phyloP scores from a whole-genome alignment of 441 rosid genomes.

The Metrosideros polymorpha region DNA sequence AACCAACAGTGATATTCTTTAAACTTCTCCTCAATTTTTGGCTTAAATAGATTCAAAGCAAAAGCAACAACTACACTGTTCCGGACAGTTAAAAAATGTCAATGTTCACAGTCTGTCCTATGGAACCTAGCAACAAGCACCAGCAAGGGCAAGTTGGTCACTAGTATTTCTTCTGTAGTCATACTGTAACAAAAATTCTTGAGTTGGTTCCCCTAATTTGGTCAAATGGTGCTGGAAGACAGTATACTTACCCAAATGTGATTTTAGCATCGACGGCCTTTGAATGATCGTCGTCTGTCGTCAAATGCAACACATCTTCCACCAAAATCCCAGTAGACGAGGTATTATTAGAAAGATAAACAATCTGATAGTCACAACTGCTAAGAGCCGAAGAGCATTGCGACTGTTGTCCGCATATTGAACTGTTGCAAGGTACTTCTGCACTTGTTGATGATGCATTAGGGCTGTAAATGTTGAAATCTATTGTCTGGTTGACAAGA shows the following conservation, averaged over 20 bases:
- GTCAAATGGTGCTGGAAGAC: background rate
- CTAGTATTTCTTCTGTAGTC: background rate
- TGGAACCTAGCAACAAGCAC: background rate
- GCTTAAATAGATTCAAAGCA: background rate
- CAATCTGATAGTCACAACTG: conserved; percentile 58
- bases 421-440: conserved; percentile 54
- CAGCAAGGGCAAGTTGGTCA: background rate
- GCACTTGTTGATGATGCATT: conserved; percentile 62
- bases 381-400: conserved; percentile 45
- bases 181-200: background rate
- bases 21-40: background rate
- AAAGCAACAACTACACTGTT: background rate
- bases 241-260: conserved; percentile 54
- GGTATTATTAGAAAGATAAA: conserved; percentile 70
- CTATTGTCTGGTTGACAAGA: conserved; percentile 28
- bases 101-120: background rate
- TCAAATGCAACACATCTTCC: conserved; percentile 70
- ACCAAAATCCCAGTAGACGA: conserved; percentile 65
- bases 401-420: conserved; percentile 29
- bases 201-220: background rate
- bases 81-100: background rate
- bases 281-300: conserved; percentile 25
- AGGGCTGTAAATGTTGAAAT: conserved; percentile 64
- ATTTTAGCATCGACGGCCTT: conserved; percentile 43
- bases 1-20: background rate